Conservation (phyloP, 2,329 filamentous ascomycete genomes). For the Neocucurbitaria cava region DNA sequence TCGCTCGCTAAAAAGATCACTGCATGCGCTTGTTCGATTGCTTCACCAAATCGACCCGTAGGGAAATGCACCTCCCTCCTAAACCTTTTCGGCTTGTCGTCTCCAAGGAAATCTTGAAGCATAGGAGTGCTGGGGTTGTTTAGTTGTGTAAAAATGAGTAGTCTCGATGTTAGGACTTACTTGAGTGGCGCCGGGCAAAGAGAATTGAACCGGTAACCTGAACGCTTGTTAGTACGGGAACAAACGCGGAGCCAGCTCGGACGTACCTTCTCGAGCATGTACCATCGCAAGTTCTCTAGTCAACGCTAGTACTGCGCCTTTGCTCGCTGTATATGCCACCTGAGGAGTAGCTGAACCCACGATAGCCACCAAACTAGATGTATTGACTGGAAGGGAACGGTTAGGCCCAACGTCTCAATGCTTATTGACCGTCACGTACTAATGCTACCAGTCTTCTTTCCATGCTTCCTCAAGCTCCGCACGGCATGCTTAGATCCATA, state of each 20-base stretch:
- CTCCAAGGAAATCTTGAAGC: slow-evolving; percentile 90
- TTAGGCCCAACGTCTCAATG: too few relatives aligned
- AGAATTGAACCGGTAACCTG: slow-evolving; percentile 84
- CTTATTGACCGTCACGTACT: too few relatives aligned
- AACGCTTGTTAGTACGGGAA: neutral
- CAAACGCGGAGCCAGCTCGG: neutral
- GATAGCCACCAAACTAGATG: slow-evolving; percentile 84
- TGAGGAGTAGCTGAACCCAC: slow-evolving; percentile 87
- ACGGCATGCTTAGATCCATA: slow-evolving; percentile 92
- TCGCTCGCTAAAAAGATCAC: slow-evolving; percentile 88
- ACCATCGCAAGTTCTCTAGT: slow-evolving; percentile 90
- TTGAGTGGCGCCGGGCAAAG: slow-evolving; percentile 91
- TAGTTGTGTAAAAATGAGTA: too few relatives aligned
- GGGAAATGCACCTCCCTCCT: slow-evolving; percentile 91
- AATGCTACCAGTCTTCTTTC: slow-evolving; percentile 69
- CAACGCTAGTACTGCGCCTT: slow-evolving; percentile 88
- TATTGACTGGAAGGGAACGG: too few relatives aligned
- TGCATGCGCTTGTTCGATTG: slow-evolving; percentile 90
- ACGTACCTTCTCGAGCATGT: slow-evolving; percentile 79
- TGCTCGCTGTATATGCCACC: slow-evolving; percentile 89
- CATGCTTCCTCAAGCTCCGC: slow-evolving; percentile 57
- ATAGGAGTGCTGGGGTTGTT: slow-evolving; percentile 68
- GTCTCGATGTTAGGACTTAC: too few relatives aligned
- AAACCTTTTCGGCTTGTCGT: slow-evolving; percentile 80
- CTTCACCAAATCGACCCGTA: slow-evolving; percentile 85